Evolutionary conservation across 257 asterid genomes (phyloP), one percentile per base, ranked within the genome.

Genomic region (Linaria vulgaris): DNA sequence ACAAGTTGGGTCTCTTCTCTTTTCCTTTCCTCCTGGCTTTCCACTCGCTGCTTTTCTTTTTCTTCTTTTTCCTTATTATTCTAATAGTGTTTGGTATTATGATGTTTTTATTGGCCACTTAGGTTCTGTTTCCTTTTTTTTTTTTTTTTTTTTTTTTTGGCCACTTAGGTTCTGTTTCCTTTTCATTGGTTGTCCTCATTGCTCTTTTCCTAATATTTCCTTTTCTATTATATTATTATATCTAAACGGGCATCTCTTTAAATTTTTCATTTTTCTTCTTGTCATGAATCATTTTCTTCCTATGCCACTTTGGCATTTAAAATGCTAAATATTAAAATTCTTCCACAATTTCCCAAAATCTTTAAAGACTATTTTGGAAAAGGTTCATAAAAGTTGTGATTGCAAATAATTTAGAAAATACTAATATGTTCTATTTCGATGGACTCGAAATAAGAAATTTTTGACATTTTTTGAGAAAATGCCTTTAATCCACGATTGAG

Each of bases 21-120:
- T 6, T 27, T 27, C 6, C 34, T 27, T 27, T 64, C 63, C 67
- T 71, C 54, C 72, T 58, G 50, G 60, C 61, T 44, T 63, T 70
- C 44, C 67, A 49, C 38, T 21, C 22, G 61, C 16, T 38, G 34
- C 44, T 57, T 14, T 53, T 60, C 9, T 59, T 22, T 72, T 54
- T 47, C 23, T 63, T 21, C 59, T 13, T 56, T 16, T 19, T 44
- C 15, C 17, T n/a, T 7, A 4, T 34, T 34, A 1, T 7, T 3
- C 9, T 34, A 34, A 34, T 9, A n/a, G n/a, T n/a, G n/a, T n/a
- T n/a, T n/a, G n/a, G n/a, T n/a, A 17, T 14, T 34, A 9, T 24
- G 45, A 49, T 53, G 68, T 34, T 61, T 22, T 38, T 14, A 63
- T 63, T 45, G 59, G 45, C 31, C 63, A 56, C 38, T 62, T 15